Percentiles rank a stretch among this genome's conserved stretches.
Conservation (phyloP, 1,284 basidiomycete species). For the Fomitopsis betulina region DNA sequence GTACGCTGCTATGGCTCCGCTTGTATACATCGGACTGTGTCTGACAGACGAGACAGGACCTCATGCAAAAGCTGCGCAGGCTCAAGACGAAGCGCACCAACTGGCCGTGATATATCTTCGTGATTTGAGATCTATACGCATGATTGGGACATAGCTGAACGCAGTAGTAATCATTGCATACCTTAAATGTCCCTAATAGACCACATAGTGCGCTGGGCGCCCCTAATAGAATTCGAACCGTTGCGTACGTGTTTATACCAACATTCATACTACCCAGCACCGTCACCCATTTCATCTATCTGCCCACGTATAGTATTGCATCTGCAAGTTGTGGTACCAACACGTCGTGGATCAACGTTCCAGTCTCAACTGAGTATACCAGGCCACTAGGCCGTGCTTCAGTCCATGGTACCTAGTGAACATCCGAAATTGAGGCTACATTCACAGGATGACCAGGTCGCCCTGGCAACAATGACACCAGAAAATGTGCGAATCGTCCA, state of each 20-base stretch:
- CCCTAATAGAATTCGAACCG: not conserved
- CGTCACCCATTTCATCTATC: not conserved
- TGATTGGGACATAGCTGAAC: not conserved
- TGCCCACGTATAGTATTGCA: not conserved
- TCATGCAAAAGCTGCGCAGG: slow-evolving; percentile 54
- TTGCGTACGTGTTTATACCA: not conserved
- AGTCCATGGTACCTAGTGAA: no score
- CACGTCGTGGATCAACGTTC: no score
- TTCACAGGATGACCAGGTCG: slow-evolving; percentile 68
- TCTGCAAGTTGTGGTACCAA: slow-evolving; percentile 1
- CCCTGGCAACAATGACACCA: slow-evolving; percentile 80
- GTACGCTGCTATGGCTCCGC: slow-evolving; percentile 35
- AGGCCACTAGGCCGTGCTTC: no score
- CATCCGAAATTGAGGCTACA: no score
- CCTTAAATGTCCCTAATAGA: not conserved
- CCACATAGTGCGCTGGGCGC: not conserved
- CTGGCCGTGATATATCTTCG: not conserved
- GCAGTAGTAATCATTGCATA: not conserved
- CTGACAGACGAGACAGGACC: slow-evolving; percentile 41
- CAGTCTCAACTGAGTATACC: not conserved
- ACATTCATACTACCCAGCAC: not conserved
- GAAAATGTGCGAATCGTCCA: slow-evolving; percentile 81
- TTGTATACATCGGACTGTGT: slow-evolving; percentile 2
- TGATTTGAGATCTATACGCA: not conserved
- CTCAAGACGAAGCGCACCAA: slow-evolving; percentile 45